Evolutionary conservation across 129 eudicot genomes (phyloP), one percentile per base, ranked within the genome.

Genomic region (Centaurea solstitialis): DNA sequence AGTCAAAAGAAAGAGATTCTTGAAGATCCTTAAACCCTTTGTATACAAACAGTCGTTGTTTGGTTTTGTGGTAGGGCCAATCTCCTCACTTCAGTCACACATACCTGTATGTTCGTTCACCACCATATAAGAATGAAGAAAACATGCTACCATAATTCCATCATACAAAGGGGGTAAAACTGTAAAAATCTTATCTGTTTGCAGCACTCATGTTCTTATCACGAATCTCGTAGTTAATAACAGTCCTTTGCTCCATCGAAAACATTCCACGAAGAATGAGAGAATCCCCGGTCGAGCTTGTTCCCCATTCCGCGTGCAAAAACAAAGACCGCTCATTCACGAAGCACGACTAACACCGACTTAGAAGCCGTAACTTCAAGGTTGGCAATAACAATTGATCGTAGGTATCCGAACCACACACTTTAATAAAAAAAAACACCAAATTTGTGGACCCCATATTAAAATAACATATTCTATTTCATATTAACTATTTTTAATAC

Each of bases 191-290:
- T 61, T 17, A 95, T 98, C 99, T 89, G 86, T 95, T 95, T 66
- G 99, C 97, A n/a, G 99, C 97, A 83, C 99, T 95, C 11, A 90
- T 81, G 73, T 93, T 93, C 87, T 91, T 95, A 81, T 95, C 99
- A 9, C 98, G 93, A 47, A 87, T 87, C 70, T 98, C 98, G 84
- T 93, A 98, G 76, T 86, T 91, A 45, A 71, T 61, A 30, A 75
- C 82, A 7, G 86, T 24, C 61, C 89, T 77, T 64, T 90, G 90
- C 47, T 88, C 94, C 73, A 81, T 68, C 17, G 95, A 90, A 81
- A 90, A 90, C 1, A 91, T 53, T 70, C 96, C 97, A 24, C 97
- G 94, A 11, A 94, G 89, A 82, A 91, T 81, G 7, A 94, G 89
- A 78, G 97, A 94, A 24, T 91, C 90, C 70, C 97, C 96, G 23